phyloP scores from a whole-genome alignment of 352 stramenopile species.

The Thalassiosira pacifica region DNA sequence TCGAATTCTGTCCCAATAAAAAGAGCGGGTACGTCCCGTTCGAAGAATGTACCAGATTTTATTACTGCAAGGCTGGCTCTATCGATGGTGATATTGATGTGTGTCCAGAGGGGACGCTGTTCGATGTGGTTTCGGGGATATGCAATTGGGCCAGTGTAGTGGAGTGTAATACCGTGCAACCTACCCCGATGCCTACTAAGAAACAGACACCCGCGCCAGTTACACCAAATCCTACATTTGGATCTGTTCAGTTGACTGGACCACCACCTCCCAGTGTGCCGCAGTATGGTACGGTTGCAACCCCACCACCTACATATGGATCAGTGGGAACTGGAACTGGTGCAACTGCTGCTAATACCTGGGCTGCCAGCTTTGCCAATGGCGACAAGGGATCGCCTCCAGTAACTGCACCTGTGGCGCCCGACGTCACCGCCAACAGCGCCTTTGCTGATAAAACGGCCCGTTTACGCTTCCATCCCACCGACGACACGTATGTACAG shows the following conservation, averaged over 20 bases:
- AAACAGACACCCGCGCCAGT: neutral
- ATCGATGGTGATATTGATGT: constrained; percentile 64
- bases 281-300: too few species aligned
- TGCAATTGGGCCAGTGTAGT: constrained; percentile 61
- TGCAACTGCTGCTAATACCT: too few species aligned
- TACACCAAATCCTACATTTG: constrained; percentile 6
- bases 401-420: too few species aligned
- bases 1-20: constrained; percentile 59
- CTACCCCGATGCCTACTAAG: too few species aligned
- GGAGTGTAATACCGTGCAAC: constrained; percentile 34
- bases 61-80: constrained; percentile 52
- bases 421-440: too few species aligned
- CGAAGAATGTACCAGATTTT: constrained; percentile 65
- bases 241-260: too few species aligned
- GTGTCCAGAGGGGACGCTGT: constrained; percentile 62
- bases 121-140: constrained; percentile 49
- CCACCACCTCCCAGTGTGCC: too few species aligned
- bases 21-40: constrained; percentile 46
- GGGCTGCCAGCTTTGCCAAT: too few species aligned
- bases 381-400: too few species aligned
- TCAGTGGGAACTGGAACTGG: too few species aligned
- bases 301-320: constrained; percentile 19
- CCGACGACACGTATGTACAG: constrained; percentile 63
- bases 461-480: constrained; percentile 44
- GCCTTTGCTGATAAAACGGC: constrained; percentile 5